Evolutionary conservation across 83 land plant species (phyloP).

Genomic region (Isoetes engelmannii): DNA sequence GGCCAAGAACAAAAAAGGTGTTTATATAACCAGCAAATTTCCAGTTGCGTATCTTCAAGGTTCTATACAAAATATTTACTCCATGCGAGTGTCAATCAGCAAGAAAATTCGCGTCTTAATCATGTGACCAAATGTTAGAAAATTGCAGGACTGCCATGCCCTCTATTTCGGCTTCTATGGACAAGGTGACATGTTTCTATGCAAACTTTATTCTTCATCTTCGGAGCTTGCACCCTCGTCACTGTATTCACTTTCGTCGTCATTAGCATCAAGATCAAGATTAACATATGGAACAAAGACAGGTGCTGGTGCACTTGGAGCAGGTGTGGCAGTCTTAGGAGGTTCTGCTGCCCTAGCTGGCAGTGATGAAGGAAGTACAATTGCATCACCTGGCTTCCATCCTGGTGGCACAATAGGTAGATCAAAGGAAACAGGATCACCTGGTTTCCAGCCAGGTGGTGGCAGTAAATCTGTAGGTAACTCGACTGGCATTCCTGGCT

Average conservation of each 20-base stretch:
- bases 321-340: slow-evolving; percentile 19
- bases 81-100: no score
- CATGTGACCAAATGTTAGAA: no score
- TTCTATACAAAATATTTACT: no score
- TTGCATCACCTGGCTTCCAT: slow-evolving; percentile 39
- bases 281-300: slow-evolving; percentile 45
- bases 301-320: slow-evolving; percentile 33
- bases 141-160: no score
- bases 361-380: slow-evolving; percentile 17
- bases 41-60: no score
- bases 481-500: slow-evolving; percentile 75
- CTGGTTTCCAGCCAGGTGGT: slow-evolving; percentile 92
- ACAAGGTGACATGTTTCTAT: no score
- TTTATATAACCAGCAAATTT: no score
- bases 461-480: slow-evolving; percentile 58
- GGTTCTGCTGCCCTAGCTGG: slow-evolving; percentile 5
- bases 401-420: slow-evolving; percentile 30
- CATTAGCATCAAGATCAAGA: slow-evolving; percentile 60
- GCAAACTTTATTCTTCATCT: slow-evolving; percentile 39
- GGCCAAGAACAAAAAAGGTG: no score
- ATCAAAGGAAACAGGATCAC: slow-evolving; percentile 68
- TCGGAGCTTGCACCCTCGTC: slow-evolving; percentile 69
- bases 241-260: slow-evolving; percentile 76
- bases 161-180: no score
- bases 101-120: no score